Conservation (phyloP, 169 alveolate species). For the Cryptosporidium parvum region DNA sequence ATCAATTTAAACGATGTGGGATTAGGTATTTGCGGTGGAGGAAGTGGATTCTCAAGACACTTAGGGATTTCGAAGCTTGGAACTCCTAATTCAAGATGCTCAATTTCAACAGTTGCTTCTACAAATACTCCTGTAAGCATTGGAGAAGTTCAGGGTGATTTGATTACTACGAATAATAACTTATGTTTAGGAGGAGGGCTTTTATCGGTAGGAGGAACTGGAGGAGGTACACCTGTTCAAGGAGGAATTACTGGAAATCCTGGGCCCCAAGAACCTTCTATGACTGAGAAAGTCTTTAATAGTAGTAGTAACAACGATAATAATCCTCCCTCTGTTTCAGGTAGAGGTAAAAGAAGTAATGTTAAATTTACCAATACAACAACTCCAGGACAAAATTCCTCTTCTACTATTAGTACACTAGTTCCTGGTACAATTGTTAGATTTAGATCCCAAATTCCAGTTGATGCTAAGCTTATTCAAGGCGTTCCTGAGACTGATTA, state of each 20-base stretch:
- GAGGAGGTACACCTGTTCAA: neutral
- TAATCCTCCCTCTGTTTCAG: neutral
- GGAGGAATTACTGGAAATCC: neutral
- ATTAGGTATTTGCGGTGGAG: slow-evolving; percentile 10
- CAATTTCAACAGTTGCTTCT: slow-evolving; percentile 64
- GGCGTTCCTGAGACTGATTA: slow-evolving; percentile 75
- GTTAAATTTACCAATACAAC: neutral
- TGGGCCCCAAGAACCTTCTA: neutral
- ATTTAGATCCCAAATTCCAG: slow-evolving; percentile 73
- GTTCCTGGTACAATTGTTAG: slow-evolving; percentile 72
- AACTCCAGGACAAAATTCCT: neutral
- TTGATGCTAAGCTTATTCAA: slow-evolving; percentile 64
- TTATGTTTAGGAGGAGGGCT: neutral
- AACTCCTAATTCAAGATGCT: slow-evolving; percentile 71
- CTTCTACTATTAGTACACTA: slow-evolving; percentile 44
- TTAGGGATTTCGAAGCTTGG: slow-evolving; percentile 38
- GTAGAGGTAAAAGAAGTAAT: slow-evolving; percentile 7
- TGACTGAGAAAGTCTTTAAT: neutral
- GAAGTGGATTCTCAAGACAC: slow-evolving; percentile 27
- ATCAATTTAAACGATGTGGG: slow-evolving; percentile 12
- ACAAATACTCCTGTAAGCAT: slow-evolving; percentile 38
- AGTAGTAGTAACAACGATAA: too few relatives aligned
- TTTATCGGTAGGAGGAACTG: neutral
- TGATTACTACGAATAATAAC: neutral
- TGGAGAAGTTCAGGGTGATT: slow-evolving; percentile 26